Base-by-base conservation (phyloP, 495 filamentous ascomycete species). In the Glarea lozoyensis region DNA sequence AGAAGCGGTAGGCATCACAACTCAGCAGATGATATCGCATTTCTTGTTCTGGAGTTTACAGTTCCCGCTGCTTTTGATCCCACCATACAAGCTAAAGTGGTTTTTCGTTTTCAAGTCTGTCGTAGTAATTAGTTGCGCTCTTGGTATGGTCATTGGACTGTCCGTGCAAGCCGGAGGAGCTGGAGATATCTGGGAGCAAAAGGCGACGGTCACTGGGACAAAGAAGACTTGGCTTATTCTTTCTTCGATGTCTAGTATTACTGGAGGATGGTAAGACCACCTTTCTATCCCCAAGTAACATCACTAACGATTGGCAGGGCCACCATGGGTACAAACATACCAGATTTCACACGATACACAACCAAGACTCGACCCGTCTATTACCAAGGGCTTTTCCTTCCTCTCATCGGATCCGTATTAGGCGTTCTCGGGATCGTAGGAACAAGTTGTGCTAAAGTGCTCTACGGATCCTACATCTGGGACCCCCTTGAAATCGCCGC, bases 291-390 rank as follows among this genome's bases (percentile, higher is more conserved):
- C n/a, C n/a, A n/a, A n/a, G n/a, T n/a, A n/a, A n/a, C n/a, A n/a
- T n/a, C n/a, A n/a, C n/a, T n/a, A n/a, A n/a, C n/a, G n/a, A n/a
- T n/a, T n/a, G n/a, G n/a, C 5, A 66, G 60, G 57, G 54, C 53
- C 5, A 60, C 58, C 18, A 46, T 60, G 17, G 55, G 55, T 4
- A 54, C 62, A 13, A 69, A 71, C 48, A 71, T 71, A 34, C 68
- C 69, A 11, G 75, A 79, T 53, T 78, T 78, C 57, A 34, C 58
- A 0, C 55, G 58, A 12, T 60, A 58, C 48, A 52, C 49, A 48
- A 52, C 48, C 34, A 50, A 49, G 9, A 52, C 53, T 15, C 53
- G 52, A 24, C 53, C 55, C 7, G 55, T 55, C 41, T 40, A 56
- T 4, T 56, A 51, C 46, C 58, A 60, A 43, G 49, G 58, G 0